phyloP scores from a whole-genome alignment of 768 basidiomycete genomes.

The Calocera cornea region DNA sequence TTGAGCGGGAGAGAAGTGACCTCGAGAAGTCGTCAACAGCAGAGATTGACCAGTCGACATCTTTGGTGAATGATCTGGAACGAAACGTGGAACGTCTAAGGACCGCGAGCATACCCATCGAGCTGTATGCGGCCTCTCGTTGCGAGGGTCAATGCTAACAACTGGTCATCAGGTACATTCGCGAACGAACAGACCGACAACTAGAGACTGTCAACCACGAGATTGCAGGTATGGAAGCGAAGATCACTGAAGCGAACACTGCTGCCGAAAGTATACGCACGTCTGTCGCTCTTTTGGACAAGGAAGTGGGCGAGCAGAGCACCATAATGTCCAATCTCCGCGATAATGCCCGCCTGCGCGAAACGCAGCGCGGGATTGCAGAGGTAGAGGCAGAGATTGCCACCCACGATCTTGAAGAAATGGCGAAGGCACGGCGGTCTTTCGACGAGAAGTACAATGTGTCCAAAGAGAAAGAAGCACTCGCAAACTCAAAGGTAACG shows the following conservation, averaged over 20 bases:
- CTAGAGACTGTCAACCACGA: slow-evolving; percentile 36
- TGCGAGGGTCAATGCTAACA: neutral
- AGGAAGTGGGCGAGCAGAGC: slow-evolving; percentile 63
- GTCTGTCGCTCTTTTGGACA: slow-evolving; percentile 47
- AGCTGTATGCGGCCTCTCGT: neutral
- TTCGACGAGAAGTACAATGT: slow-evolving; percentile 69
- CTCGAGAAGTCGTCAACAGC: slow-evolving; percentile 37
- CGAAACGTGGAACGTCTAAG: neutral
- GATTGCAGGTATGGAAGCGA: slow-evolving; percentile 36
- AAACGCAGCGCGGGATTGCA: slow-evolving; percentile 50
- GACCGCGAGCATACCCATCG: slow-evolving; percentile 2
- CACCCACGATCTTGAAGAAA: slow-evolving; percentile 67
- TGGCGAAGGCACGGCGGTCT: slow-evolving; percentile 66
- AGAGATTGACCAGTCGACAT: slow-evolving; percentile 41
- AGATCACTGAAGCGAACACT: slow-evolving; percentile 32
- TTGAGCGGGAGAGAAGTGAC: slow-evolving; percentile 43
- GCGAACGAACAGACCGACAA: slow-evolving; percentile 6
- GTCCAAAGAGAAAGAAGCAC: slow-evolving; percentile 58
- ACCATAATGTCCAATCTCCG: slow-evolving; percentile 55
- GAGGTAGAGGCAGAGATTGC: slow-evolving; percentile 59
- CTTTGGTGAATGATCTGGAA: slow-evolving; percentile 48
- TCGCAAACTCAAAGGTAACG: slow-evolving; percentile 51
- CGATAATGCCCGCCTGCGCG: slow-evolving; percentile 71
- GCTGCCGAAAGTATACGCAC: slow-evolving; percentile 32
- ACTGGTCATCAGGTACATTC: neutral